Conservation (phyloP, 2,329 filamentous ascomycete genomes). For the Lithohypha guttulata region DNA sequence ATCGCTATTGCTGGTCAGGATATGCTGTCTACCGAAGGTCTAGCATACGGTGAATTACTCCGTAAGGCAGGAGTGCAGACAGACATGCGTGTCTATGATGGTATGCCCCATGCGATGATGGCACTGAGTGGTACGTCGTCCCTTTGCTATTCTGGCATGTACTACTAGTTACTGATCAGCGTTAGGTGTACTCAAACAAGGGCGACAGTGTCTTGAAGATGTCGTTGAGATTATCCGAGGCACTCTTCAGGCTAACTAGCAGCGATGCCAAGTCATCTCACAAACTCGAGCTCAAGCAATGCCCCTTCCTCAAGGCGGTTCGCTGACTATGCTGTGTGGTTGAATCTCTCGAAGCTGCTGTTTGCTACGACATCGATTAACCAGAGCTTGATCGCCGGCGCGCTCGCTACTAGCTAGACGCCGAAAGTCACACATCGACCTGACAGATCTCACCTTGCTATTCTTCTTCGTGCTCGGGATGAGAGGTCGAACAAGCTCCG, state of each 20-base stretch:
- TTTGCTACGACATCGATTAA: no score
- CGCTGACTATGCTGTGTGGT: no score
- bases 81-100: conserved; percentile 40
- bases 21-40: conserved; percentile 44
- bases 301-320: no score
- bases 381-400: no score
- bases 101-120: conserved; percentile 48
- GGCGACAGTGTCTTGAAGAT: background rate
- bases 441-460: no score
- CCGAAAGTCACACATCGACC: no score
- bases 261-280: background rate
- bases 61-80: conserved; percentile 36
- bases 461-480: no score
- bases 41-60: conserved; percentile 41
- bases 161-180: background rate
- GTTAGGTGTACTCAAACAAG: conserved; percentile 1
- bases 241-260: background rate
- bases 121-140: conserved; percentile 40
- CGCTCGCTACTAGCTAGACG: no score
- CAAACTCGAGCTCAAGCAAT: no score
- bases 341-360: no score
- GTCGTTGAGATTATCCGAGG: background rate
- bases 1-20: conserved; percentile 46
- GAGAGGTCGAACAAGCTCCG: no score
- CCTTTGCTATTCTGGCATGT: background rate